Base-by-base conservation (phyloP, 139 green algal genomes). In the Spirogloea muscicola region DNA sequence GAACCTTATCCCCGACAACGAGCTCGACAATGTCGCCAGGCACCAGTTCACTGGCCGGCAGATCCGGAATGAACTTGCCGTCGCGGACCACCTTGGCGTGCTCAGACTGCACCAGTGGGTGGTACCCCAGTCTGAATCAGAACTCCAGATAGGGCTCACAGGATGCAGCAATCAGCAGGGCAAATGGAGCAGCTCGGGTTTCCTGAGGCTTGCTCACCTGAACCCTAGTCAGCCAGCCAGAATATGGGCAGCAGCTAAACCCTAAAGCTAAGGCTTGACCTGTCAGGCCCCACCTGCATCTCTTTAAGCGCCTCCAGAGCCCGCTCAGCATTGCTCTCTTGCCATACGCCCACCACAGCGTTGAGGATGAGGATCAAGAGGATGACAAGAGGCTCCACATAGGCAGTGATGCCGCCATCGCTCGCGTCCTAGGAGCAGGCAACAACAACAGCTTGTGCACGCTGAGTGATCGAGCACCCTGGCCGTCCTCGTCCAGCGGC, bases 261-360 rank as follows among this genome's bases (percentile, higher is more conserved):
- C n/a, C n/a, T n/a, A n/a, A n/a, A n/a, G 55, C 29, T 13, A 64
- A 64, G 88, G 59, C 69, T 88, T 86, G 36, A n/a, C n/a, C 95
- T 90, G 21, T 52, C n/a, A n/a, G n/a, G n/a, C n/a, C n/a, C n/a
- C n/a, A n/a, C 88, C 67, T 96, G 92, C 86, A 98, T 93, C 68
- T 97, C 90, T 70, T 97, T 98, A 10, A 99, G 80, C 0, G 94
- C 93, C 49, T 98, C 93, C 1, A 99, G 70, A 3, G 95, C 95
- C 27, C 83, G 89, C 80, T 98, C 95, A 1, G 95, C 95, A 62
- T 99, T 98, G 29, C 74, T 90, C 71, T 99, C 95, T 57, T 88
- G 94, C 95, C 95, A 99, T 33, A 99, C 95, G 58, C 95, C 95
- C n/a, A 99, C 95, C 18, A 93, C 87, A 5, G 95, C 95, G 76